Conservation (phyloP, 1,139 yeast genomes). For the Geotrichum macrosporum region DNA sequence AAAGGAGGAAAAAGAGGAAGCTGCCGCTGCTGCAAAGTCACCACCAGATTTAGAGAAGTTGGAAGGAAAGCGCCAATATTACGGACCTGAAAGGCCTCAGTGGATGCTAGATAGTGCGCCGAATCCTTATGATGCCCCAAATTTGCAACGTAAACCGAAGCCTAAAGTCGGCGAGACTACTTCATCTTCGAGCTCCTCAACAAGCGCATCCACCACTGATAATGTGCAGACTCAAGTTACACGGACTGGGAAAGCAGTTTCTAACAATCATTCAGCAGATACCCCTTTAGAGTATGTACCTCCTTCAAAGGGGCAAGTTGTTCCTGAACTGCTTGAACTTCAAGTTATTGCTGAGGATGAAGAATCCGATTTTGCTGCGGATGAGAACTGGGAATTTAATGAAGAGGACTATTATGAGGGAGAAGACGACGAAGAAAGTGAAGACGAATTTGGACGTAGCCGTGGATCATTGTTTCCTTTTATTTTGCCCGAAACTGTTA, state of each 20-base stretch:
- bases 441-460: conserved; percentile 41
- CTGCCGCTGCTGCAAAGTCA: background rate
- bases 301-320: background rate
- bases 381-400: conserved; percentile 39
- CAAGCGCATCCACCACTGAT: background rate
- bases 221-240: background rate
- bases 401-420: conserved; percentile 36
- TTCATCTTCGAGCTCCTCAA: background rate
- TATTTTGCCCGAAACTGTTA: conserved; percentile 9
- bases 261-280: too few relatives aligned
- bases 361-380: conserved; percentile 41
- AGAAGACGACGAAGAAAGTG: conserved; percentile 38
- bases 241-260: too few relatives aligned
- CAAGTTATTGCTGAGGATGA: conserved; percentile 51
- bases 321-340: conserved; percentile 47
- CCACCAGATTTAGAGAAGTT: conserved; percentile 17
- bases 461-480: conserved; percentile 39
- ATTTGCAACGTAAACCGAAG: conserved; percentile 10
- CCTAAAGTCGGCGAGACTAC: conserved; percentile 3
- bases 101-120: conserved; percentile 17
- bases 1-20: conserved; percentile 11
- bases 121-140: conserved; percentile 14
- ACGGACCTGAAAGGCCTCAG: conserved; percentile 26
- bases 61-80: conserved; percentile 17
- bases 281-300: too few relatives aligned